Conservation (phyloP, 345 rosid genomes). For the Limnanthes douglasii region DNA sequence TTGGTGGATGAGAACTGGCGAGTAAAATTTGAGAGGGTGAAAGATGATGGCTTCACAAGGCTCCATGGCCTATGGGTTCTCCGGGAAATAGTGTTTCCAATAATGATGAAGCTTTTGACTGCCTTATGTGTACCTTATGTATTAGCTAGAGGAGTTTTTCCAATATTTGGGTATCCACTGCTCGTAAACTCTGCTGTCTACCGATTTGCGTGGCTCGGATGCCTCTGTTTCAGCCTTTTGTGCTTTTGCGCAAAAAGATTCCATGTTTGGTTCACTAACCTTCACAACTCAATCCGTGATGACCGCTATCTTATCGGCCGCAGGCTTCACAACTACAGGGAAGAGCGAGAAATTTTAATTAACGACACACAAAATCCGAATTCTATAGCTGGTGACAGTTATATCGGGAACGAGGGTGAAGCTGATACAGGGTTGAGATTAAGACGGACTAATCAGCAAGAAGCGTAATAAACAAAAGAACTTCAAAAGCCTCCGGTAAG, state of each 20-base stretch:
- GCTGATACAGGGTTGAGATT: slow-evolving; percentile 41
- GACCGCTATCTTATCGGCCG: slow-evolving; percentile 93
- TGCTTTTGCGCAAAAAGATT: slow-evolving; percentile 83
- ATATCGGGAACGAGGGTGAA: slow-evolving; percentile 28
- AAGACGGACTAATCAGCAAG: slow-evolving; percentile 32
- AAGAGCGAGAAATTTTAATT: slow-evolving; percentile 23
- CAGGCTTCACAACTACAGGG: slow-evolving; percentile 83
- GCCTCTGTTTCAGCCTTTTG: slow-evolving; percentile 55
- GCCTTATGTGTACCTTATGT: slow-evolving; percentile 95
- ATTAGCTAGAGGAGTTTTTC: slow-evolving; percentile 83
- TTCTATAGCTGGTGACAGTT: slow-evolving; percentile 11
- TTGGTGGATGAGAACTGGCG: slow-evolving; percentile 93
- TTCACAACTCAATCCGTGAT: slow-evolving; percentile 93
- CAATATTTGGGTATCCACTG: slow-evolving; percentile 80
- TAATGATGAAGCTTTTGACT: slow-evolving; percentile 87
- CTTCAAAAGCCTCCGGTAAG: no score
- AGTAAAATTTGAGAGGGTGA: slow-evolving; percentile 79
- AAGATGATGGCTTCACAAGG: slow-evolving; percentile 91
- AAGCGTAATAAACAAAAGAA: slow-evolving; percentile 13
- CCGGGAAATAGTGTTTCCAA: slow-evolving; percentile 77
- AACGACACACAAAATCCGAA: slow-evolving; percentile 9
- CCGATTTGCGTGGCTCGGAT: slow-evolving; percentile 95
- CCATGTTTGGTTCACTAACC: slow-evolving; percentile 95
- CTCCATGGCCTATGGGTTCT: slow-evolving; percentile 90
- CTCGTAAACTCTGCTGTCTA: slow-evolving; percentile 92